Base-by-base conservation (phyloP, 2,329 filamentous ascomycete genomes). In the Neonectria faginata region DNA sequence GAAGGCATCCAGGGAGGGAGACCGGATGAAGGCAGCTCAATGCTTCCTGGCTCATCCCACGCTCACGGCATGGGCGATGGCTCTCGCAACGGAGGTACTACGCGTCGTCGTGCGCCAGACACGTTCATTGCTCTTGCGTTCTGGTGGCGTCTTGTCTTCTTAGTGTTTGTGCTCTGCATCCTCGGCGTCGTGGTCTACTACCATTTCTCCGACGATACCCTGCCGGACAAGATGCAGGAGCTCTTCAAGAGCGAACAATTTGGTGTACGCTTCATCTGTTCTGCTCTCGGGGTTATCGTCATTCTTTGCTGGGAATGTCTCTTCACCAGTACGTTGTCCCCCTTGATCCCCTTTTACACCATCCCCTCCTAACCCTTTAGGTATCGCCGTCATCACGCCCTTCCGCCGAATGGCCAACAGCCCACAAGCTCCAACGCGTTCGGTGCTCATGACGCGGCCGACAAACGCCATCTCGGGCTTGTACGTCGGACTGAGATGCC, bases 391-490 rank as follows among this genome's bases (percentile, higher is more conserved):
- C 7, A 76, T 83, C 50, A 79, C 77, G 2, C 83, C 83, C 0
- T 84, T 80, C 66, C 76, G 78, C 14, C 74, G 80, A 20, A 79
- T 85, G 66, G 68, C 74, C 4, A 56, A 70, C 0, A 74, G 72
- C 0, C 75, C 79, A 11, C 77, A 79, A 56, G 71, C 12, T 66
- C 78, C 50, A 61, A 73, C 55, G 70, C 27, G 77, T 3, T 80
- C 79, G 10, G 79, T 84, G 6, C 76, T 83, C 18, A 69, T 83
- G 47, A 78, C 78, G 1, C 78, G 79, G 0, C 78, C 79, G 1
- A 82, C 80, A 0, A 84, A 85, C 64, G 78, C 80, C 10, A 80
- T 84, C 20, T 81, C 79, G 1, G 83, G 82, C 0, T 53, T 86
- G 14, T 73, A 67, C 0, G 64, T 63, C 2, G 64, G 67, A 0